Evolutionary conservation across 352 stramenopile genomes (phyloP), one percentile per base, ranked within the genome.

Genomic region (Pythium myriotylum): DNA sequence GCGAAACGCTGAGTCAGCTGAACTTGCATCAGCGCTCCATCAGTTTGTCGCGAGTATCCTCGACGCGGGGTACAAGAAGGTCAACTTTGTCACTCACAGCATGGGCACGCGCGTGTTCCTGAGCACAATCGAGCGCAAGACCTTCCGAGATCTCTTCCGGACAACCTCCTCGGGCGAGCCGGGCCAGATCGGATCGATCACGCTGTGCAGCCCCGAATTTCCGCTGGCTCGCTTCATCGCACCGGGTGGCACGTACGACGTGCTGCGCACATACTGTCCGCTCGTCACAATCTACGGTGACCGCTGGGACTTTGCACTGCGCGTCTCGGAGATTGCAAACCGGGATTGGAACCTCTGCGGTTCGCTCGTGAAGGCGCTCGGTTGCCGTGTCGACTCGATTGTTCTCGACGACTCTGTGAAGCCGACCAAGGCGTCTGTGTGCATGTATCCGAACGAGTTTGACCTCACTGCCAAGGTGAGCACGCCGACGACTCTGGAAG

Each of bases 71-170:
- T 89, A 88, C 64, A 79, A 67, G 14, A 81, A 76, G 32, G 42
- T 89, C 45, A 83, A 89, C 54, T 79, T 89, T 46, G 79, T 89
- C 27, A 74, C 72, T 13, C 80, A 89, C 53, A 87, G 76, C 14
- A 89, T 89, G 77, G 80, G 78, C 43, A 73, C 78, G 12, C 80
- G 77, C 9, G 60, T 89, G 17, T 87, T 80, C 66, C 84, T 89
- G 35, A 77, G 69, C 45, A 67, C 62, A 0, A 52, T 89, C 14
- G 77, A 84, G 42, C 76, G 74, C 32, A 65, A 72, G 13, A 48
- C 70, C 4, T 70, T 86, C 24, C 67, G 86, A 4, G 65, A 76
- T 19, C 58, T 89, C 0, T 73, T 89, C 23, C 51, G 68, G 61
- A 73, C 19, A 2, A 39, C 19, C 2, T 29, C 43, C 20, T 6